Evolutionary conservation across 371 early-diverging fungal genomes (phyloP), one percentile per base, ranked within the genome.

Genomic region (Cokeromyces recurvatus): DNA sequence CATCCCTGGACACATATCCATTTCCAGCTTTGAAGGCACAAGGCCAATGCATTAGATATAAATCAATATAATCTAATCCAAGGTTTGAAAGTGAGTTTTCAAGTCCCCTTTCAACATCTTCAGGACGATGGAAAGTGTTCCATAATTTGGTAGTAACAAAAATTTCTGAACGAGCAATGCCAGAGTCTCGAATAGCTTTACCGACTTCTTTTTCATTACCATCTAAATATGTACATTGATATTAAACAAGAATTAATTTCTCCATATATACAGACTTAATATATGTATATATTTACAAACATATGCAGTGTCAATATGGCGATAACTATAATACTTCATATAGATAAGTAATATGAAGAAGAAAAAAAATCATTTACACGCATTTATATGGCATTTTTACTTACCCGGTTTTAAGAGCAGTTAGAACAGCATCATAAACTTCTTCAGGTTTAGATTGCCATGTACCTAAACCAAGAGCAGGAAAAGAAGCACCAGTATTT

Each of bases 91-190:
- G 64, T 15, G 84, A 78, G 5, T 47, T 50, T 31, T 68, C 59
- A 21, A 77, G 43, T 11, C 64, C 80, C 42, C 68, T 48, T 10
- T 70, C 54, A 15, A 82, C 79, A 48, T 71, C 50, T 23, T 68
- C 68, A 41, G 78, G 77, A n/a, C 60, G 48, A 39, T 82, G 82
- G 38, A 60, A 52, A 5, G 74, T 77, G 53, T 81, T 82, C 85
- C 84, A 84, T 32, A 90, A 62, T 55, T 91, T 91, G 21, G 84
- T 80, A 20, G 89, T 88, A 49, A 87, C 66, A 53, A 89, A 90
- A 12, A 89, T 31, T 8, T 80, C 71, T 44, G 78, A 64, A 25
- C 90, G 77, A 22, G 63, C 61, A 22, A 75, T 52, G 10, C 64
- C 54, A 37, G 66, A 58, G 12, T 75, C 66, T 15, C 61, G 60